Percentiles rank a stretch among this genome's conserved stretches.
Conservation (phyloP, 139 green algal genomes). For the Coccomyxa sp. region DNA sequence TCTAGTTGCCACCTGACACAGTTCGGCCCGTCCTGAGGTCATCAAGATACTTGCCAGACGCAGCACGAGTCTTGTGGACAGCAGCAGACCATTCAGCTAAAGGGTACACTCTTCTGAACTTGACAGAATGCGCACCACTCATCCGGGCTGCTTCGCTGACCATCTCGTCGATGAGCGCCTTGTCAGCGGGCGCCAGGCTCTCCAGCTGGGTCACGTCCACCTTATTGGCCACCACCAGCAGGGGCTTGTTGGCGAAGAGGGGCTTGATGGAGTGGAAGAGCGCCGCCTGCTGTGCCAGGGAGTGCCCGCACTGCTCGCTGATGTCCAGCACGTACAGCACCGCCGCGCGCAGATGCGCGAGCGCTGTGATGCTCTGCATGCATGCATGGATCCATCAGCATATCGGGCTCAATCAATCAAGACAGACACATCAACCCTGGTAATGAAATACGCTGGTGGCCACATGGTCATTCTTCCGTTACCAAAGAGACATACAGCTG, state of each 20-base stretch:
- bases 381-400: background rate
- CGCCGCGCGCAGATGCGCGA: conserved; percentile 95
- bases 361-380: conserved; percentile 87
- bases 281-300: conserved; percentile 87
- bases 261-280: conserved; percentile 98
- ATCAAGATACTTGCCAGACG: background rate
- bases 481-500: no score
- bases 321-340: conserved; percentile 98
- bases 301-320: conserved; percentile 92
- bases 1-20: background rate
- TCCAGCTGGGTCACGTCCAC: conserved; percentile 38
- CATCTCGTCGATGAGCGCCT: conserved; percentile 79
- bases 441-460: no score
- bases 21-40: background rate
- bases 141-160: conserved; percentile 53
- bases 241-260: conserved; percentile 98
- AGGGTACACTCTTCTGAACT: no score
- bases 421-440: no score
- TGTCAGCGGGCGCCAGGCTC: conserved; percentile 42
- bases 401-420: background rate
- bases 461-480: no score
- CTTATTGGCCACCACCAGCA: conserved; percentile 98
- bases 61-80: background rate
- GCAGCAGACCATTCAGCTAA: background rate
- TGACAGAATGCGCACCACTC: conserved; percentile 33